These are phyloP conservation scores for Neocatenulostroma microsporum DNA, from an alignment of 2,329 filamentous ascomycete species.

Conservation along the genomic window DNA sequence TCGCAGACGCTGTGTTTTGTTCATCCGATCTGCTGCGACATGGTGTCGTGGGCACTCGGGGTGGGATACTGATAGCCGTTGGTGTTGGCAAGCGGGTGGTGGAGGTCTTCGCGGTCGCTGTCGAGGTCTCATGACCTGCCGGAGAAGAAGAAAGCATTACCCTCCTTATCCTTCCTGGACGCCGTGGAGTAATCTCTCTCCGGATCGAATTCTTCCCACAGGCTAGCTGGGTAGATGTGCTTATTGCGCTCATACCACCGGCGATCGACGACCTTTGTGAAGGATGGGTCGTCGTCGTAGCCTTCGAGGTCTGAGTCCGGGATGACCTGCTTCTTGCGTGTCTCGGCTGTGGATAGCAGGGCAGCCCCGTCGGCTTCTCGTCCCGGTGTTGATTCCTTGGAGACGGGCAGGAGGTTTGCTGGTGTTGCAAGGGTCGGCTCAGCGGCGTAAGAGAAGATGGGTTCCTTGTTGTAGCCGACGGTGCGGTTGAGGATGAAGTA, in stretches of 20 bases:
- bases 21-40: too few species aligned
- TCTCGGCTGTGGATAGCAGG: slow-evolving; percentile 18
- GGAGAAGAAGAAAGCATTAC: slow-evolving; percentile 80
- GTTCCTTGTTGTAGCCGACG: slow-evolving; percentile 58
- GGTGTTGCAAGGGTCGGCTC: slow-evolving; percentile 40
- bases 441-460: slow-evolving; percentile 68
- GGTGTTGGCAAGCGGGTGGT: slow-evolving; percentile 60
- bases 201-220: slow-evolving; percentile 92
- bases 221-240: slow-evolving; percentile 92
- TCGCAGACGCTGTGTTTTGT: too few species aligned
- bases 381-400: background rate
- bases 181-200: slow-evolving; percentile 75
- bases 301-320: slow-evolving; percentile 59
- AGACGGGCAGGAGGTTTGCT: slow-evolving; percentile 18
- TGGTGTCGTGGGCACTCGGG: too few species aligned
- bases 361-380: slow-evolving; percentile 1
- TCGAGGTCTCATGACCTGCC: too few species aligned
- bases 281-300: slow-evolving; percentile 62
- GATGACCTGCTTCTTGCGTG: slow-evolving; percentile 29
- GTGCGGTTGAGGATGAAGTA: slow-evolving; percentile 91
- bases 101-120: too few species aligned
- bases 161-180: slow-evolving; percentile 72
- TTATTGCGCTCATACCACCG: slow-evolving; percentile 98
- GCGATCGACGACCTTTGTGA: slow-evolving; percentile 91
- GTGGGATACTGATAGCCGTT: slow-evolving; percentile 62